Evolutionary conservation across 225 moss, liverwort and hornwort genomes (phyloP).

Genomic region (Lunularia cruciata): DNA sequence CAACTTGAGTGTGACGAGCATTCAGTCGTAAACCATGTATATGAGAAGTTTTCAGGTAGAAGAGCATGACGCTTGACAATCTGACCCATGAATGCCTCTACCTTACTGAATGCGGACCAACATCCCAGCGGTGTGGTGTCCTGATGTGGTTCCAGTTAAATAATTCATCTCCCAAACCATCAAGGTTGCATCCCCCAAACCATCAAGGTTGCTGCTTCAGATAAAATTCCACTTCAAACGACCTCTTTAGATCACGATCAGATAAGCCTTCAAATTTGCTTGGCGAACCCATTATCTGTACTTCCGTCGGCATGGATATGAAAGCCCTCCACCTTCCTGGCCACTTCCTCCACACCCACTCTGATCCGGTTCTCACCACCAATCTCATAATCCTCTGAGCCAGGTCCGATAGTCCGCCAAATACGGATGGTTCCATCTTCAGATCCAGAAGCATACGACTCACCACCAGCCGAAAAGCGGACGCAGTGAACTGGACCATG

Average conservation of each 20-base stretch:
- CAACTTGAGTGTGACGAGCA: slow-evolving; percentile 3
- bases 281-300: slow-evolving; percentile 49
- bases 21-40: slow-evolving; percentile 10
- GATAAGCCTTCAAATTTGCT: background rate
- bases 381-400: slow-evolving; percentile 65
- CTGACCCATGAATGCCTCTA: background rate
- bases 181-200: background rate
- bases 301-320: slow-evolving; percentile 55
- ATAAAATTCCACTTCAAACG: slow-evolving; percentile 2
- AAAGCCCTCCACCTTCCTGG: slow-evolving; percentile 93
- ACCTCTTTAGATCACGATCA: background rate
- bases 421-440: slow-evolving; percentile 99
- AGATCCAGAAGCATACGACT: slow-evolving; percentile 97
- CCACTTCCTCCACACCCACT: slow-evolving; percentile 85
- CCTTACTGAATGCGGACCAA: background rate
- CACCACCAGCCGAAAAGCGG: slow-evolving; percentile 96
- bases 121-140: background rate
- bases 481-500: slow-evolving; percentile 98
- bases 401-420: slow-evolving; percentile 82
- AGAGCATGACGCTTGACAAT: slow-evolving; percentile 7
- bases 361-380: slow-evolving; percentile 72
- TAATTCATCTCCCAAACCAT: background rate
- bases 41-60: background rate
- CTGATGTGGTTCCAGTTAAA: background rate
- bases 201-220: background rate